Conservation (phyloP, 257 asterid species). For the Thymus quinquecostatus region DNA sequence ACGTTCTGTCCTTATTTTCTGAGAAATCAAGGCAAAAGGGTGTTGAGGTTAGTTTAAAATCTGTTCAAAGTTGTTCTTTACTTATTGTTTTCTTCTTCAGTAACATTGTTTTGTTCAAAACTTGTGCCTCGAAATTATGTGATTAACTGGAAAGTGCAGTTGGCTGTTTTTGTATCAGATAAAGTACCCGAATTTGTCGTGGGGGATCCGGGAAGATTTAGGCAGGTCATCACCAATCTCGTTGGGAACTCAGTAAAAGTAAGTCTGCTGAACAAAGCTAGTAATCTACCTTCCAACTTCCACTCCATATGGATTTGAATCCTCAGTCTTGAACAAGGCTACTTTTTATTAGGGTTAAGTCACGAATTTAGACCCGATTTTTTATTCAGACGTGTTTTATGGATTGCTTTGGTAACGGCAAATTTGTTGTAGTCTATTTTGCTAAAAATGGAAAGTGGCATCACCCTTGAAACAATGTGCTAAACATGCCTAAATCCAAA, state of each 20-base stretch:
- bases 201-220: constrained; percentile 96
- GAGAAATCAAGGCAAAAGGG: constrained; percentile 87
- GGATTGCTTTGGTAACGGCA: no score
- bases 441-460: no score
- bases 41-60: constrained; percentile 62
- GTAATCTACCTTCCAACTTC: neutral
- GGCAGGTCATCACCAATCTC: constrained; percentile 92
- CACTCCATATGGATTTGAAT: neutral
- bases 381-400: no score
- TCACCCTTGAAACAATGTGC: no score
- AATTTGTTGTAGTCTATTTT: no score
- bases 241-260: constrained; percentile 97
- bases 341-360: neutral
- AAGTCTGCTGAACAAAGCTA: constrained; percentile 37
- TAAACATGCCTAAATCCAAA: no score
- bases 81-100: neutral
- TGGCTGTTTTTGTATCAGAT: constrained; percentile 90
- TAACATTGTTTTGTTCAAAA: constrained; percentile 11
- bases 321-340: neutral
- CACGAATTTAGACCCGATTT: no score
- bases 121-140: constrained; percentile 19
- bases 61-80: neutral
- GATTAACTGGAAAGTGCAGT: constrained; percentile 54
- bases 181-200: constrained; percentile 79
- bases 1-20: constrained; percentile 82